Evolutionary conservation across 1,284 basidiomycete genomes (phyloP), one percentile per base, ranked within the genome.

Genomic region (Gymnopus androsaceus): DNA sequence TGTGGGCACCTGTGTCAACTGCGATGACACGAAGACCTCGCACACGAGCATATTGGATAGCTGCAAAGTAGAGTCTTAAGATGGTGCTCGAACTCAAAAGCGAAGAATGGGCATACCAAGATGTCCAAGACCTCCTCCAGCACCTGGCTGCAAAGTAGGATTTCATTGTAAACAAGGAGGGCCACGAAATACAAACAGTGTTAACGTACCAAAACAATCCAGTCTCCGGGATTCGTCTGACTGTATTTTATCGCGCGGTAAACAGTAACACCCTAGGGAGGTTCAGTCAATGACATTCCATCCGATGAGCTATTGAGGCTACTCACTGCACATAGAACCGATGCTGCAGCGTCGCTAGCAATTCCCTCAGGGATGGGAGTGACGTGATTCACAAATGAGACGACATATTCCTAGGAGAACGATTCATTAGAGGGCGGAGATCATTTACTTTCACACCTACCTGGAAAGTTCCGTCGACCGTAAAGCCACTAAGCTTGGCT

Each of bases 191-290:
- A n/a, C n/a, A n/a, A n/a, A n/a, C n/a, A n/a, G n/a, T n/a, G n/a
- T n/a, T n/a, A n/a, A n/a, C n/a, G n/a, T n/a, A n/a, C n/a, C n/a
- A 95, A 79, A 49, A 86, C 88, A 61, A 94, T 79, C 84, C 87
- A 93, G 60, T 95, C 84, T 50, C 92, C 90, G 15, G 86, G 80
- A 28, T 73, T 76, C 15, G 83, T 78, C 51, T 81, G 72, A 55
- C 84, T 83, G 70, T 90, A 81, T 70, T 92, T 93, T 66, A 95
- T 76, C 0, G 92, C 94, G 64, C 90, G 89, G 72, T 94, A 95
- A 0, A 90, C 87, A 1, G 90, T 92, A n/a, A 92, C 72, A 58
- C 89, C 90, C 80, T 87, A 62, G 28, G 42, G 9, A 57, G 31
- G 33, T 21, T 49, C 8, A 19, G 21, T 42, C 28, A 31, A 5